These are phyloP conservation scores for Psidium friedrichsthalianum DNA, from an alignment of 345 rosid genomes.

Conservation along the genomic window DNA sequence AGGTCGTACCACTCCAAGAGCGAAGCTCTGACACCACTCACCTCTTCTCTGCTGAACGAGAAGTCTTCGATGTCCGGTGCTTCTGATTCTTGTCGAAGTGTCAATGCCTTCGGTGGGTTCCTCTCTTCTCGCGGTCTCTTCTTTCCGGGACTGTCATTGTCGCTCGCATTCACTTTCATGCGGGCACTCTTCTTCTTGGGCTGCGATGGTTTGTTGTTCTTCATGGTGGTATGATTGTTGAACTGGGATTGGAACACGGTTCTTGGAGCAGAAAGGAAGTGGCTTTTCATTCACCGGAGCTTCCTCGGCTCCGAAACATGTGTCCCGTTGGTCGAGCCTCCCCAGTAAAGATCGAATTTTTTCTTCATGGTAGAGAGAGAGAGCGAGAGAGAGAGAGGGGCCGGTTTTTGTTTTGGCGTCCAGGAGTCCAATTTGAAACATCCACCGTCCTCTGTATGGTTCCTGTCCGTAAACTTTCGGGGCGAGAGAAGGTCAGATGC, in stretches of 20 bases:
- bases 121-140: neutral
- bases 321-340: neutral
- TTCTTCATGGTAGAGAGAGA: neutral
- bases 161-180: neutral
- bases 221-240: neutral
- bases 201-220: neutral
- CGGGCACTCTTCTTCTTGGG: neutral
- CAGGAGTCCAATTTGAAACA: neutral
- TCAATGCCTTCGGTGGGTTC: neutral
- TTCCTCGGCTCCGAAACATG: neutral
- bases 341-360: neutral
- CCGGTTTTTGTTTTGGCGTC: neutral
- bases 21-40: conserved; percentile 31
- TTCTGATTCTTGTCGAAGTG: neutral
- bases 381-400: neutral
- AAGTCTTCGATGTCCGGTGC: conserved; percentile 62
- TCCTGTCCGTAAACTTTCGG: neutral
- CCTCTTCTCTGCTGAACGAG: conserved; percentile 37
- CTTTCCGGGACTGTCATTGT: neutral
- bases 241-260: neutral
- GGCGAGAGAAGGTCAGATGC: neutral
- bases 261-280: neutral
- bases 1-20: conserved; percentile 65
- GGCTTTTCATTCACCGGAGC: neutral
- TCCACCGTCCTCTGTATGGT: neutral